These are phyloP conservation scores for Trichophyton simii DNA, from an alignment of 2,329 filamentous ascomycete species.

Conservation along the genomic window DNA sequence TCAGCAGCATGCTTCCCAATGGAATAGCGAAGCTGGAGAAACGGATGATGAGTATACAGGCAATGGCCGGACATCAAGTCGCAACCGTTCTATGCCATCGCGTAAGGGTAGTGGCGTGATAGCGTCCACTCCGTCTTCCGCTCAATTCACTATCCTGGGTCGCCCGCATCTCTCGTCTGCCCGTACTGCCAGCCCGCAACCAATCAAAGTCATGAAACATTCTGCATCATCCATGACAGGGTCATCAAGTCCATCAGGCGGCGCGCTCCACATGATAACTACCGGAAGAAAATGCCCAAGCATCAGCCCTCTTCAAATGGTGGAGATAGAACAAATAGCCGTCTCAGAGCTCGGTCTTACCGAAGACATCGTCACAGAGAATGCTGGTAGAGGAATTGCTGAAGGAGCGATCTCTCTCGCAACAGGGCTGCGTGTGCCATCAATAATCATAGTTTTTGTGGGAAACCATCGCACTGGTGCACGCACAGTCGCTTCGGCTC, in stretches of 20 bases:
- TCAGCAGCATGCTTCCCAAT: constrained; percentile 28
- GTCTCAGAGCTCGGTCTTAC: constrained; percentile 75
- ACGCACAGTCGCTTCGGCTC: constrained; percentile 69
- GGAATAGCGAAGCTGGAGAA: constrained; percentile 67
- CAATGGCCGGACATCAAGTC: constrained; percentile 32
- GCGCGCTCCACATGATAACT: constrained; percentile 41
- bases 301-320: constrained; percentile 64
- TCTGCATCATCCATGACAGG: constrained; percentile 34
- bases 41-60: constrained; percentile 31
- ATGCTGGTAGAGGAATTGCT: constrained; percentile 76
- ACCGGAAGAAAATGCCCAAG: constrained; percentile 45
- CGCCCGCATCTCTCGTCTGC: constrained; percentile 26
- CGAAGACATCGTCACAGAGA: constrained; percentile 85
- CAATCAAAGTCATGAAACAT: constrained; percentile 25
- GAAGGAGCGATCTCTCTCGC: constrained; percentile 61
- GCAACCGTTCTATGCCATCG: constrained; percentile 29
- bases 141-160: constrained; percentile 24
- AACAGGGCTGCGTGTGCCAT: constrained; percentile 42
- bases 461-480: constrained; percentile 90
- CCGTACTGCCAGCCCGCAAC: constrained; percentile 29
- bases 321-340: constrained; percentile 83
- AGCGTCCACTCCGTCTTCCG: constrained; percentile 25
- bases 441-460: constrained; percentile 64
- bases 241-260: constrained; percentile 23
- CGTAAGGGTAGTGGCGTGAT: constrained; percentile 33